A percentile compares a stretch with the other conserved stretches of the same genome.
phyloP scores from a whole-genome alignment of 257 asterid genomes.

The Capsicum baccatum region DNA sequence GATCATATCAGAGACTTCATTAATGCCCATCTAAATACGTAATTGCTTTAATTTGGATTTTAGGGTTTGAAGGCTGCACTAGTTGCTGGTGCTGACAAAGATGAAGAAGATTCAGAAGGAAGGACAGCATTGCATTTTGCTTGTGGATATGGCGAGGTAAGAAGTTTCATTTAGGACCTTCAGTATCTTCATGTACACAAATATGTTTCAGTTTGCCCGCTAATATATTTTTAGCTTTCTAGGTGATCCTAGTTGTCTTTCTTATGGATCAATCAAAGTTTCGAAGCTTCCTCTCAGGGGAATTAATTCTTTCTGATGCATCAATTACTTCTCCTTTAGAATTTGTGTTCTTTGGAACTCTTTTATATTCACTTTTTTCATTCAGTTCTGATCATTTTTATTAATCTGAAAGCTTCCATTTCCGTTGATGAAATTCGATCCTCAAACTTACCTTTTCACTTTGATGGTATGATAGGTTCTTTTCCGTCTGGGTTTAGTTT shows the following conservation, averaged over 20 bases:
- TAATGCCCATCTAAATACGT: background rate
- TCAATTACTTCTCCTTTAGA: background rate
- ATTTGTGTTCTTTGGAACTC: background rate
- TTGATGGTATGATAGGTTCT: background rate
- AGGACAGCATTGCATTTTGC: constrained; percentile 99
- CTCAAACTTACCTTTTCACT: background rate
- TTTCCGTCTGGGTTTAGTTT: background rate
- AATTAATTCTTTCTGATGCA: background rate
- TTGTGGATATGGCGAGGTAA: constrained; percentile 99
- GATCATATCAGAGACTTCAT: background rate
- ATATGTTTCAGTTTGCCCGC: background rate
- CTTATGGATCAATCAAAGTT: background rate
- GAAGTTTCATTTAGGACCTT: background rate
- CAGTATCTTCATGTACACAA: background rate
- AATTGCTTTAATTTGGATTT: constrained; percentile 25
- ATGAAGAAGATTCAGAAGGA: constrained; percentile 98
- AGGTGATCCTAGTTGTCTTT: background rate
- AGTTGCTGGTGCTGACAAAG: constrained; percentile 89
- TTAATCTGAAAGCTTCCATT: background rate
- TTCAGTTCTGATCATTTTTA: background rate
- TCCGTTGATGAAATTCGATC: background rate
- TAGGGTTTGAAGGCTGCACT: constrained; percentile 87
- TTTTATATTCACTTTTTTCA: background rate
- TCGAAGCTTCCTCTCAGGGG: background rate
- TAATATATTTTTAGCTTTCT: background rate